Conservation (phyloP, 176 grass and related monocot genomes). For the Tillandsia fasciculata region DNA sequence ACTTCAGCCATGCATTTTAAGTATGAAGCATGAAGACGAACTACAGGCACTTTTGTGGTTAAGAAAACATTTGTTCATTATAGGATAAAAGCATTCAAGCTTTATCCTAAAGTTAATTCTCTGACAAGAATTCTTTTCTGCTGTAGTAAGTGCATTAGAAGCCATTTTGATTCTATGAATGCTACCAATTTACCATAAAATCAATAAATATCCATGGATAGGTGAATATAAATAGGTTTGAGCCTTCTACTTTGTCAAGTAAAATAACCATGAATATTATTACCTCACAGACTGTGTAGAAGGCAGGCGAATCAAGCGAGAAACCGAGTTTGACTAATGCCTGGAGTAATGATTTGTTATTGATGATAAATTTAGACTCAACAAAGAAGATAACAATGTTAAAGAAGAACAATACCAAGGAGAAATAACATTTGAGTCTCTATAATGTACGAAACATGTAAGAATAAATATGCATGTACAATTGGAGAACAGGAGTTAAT, state of each 20-base stretch:
- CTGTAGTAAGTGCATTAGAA: neutral
- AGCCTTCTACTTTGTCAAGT: neutral
- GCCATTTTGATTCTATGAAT: neutral
- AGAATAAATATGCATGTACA: constrained; percentile 8
- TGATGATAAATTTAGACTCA: neutral
- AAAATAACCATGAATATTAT: neutral
- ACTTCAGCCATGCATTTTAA: too few relatives aligned
- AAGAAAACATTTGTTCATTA: too few relatives aligned
- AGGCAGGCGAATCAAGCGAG: constrained; percentile 40
- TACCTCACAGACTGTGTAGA: constrained; percentile 55
- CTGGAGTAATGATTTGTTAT: constrained; percentile 20
- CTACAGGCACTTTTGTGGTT: too few relatives aligned
- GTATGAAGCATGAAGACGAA: too few relatives aligned
- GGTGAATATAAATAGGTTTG: neutral
- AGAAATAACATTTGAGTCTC: neutral
- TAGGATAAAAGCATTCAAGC: too few relatives aligned
- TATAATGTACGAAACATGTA: neutral
- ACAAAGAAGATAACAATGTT: constrained; percentile 2
- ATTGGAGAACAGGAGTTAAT: neutral
- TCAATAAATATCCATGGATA: neutral
- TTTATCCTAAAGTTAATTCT: too few relatives aligned
- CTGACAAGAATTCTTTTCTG: too few relatives aligned
- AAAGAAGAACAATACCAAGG: constrained; percentile 1
- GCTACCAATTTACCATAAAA: neutral
- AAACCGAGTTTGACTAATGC: constrained; percentile 40